These are phyloP conservation scores for Trametes pubescens DNA, from an alignment of 1,284 basidiomycete genomes.

Conservation along the genomic window DNA sequence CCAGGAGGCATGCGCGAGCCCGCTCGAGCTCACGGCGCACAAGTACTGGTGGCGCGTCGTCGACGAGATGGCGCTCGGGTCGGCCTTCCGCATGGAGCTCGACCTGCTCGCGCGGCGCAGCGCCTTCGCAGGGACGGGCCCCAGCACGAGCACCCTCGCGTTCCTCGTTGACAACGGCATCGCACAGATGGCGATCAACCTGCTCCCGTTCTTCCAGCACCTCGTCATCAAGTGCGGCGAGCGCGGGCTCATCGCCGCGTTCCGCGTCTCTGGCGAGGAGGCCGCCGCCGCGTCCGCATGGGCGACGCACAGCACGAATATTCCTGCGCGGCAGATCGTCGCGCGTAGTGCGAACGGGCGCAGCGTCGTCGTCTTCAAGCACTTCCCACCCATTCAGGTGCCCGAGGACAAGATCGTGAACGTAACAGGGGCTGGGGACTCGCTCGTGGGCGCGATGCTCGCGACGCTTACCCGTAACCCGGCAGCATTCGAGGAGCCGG, in stretches of 20 bases:
- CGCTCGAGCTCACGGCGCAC: constrained; percentile 58
- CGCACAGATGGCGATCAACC: constrained; percentile 79
- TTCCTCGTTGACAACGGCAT: constrained; percentile 76
- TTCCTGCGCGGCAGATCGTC: constrained; percentile 57
- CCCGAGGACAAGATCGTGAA: constrained; percentile 60
- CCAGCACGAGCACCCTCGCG: constrained; percentile 56
- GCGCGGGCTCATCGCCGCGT: constrained; percentile 68
- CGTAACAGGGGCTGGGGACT: constrained; percentile 93
- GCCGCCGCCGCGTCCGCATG: constrained; percentile 52
- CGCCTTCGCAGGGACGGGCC: constrained; percentile 47
- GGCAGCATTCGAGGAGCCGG: constrained; percentile 54
- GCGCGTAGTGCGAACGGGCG: constrained; percentile 54
- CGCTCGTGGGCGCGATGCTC: constrained; percentile 81
- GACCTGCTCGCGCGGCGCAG: constrained; percentile 61
- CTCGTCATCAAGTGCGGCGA: constrained; percentile 87
- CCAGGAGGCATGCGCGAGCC: constrained; percentile 54
- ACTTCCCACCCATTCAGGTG: constrained; percentile 69
- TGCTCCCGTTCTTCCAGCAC: constrained; percentile 83
- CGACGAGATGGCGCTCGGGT: constrained; percentile 67
- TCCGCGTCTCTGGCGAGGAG: constrained; percentile 59
- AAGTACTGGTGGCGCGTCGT: constrained; percentile 71
- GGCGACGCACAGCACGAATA: constrained; percentile 56
- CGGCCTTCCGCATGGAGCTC: constrained; percentile 70
- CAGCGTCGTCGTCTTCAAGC: constrained; percentile 66
- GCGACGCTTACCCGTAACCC: constrained; percentile 59